Evolutionary conservation across 805 yeast species (phyloP).

Genomic region (Kodamaea kaohsiungensis): DNA sequence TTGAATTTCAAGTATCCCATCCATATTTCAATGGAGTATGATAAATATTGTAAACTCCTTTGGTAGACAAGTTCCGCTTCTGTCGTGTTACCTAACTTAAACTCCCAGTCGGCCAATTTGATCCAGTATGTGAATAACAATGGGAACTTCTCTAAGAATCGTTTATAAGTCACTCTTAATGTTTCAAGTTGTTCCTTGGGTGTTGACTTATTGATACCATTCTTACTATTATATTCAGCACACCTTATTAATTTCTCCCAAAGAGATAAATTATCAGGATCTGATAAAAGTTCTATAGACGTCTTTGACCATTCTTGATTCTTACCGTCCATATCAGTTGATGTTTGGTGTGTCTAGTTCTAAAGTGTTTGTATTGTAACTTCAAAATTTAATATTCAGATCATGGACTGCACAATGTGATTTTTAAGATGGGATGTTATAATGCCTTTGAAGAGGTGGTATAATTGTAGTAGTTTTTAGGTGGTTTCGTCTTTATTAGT

Average conservation of each 20-base stretch:
- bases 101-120: conserved; percentile 51
- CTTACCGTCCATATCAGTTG: conserved; percentile 2
- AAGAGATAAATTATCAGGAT: conserved; percentile 35
- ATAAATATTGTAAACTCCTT: conserved; percentile 32
- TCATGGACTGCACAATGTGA: not conserved
- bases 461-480: no score
- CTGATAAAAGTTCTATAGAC: conserved; percentile 30
- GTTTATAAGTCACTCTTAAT: conserved; percentile 41
- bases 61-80: conserved; percentile 24
- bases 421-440: not conserved
- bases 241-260: conserved; percentile 40
- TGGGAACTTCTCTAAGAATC: conserved; percentile 50
- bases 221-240: conserved; percentile 29
- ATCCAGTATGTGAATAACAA: conserved; percentile 57
- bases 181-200: conserved; percentile 27
- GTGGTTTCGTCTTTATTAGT: no score
- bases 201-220: conserved; percentile 37
- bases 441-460: no score
- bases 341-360: no score
- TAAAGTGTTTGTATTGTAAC: not conserved
- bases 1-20: conserved; percentile 45
- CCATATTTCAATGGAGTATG: conserved; percentile 55
- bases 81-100: conserved; percentile 43
- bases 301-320: conserved; percentile 28
- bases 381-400: not conserved